Evolutionary conservation across 768 basidiomycete species (phyloP), one percentile per base, ranked within the genome.

Genomic region (Exidia glandulosa): DNA sequence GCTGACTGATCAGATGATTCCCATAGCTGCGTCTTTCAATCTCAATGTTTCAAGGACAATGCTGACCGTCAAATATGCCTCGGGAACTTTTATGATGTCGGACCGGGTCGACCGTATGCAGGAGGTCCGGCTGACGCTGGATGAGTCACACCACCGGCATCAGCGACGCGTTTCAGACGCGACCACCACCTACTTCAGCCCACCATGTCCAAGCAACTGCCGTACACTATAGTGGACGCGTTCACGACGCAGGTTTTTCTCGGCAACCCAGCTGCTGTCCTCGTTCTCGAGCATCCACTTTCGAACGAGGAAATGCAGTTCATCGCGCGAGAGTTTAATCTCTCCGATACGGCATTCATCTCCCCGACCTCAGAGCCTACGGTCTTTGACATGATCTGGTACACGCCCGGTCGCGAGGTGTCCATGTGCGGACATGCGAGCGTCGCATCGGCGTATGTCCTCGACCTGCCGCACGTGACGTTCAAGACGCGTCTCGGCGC

Each of bases 181-280:
- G n/a, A n/a, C n/a, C n/a, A n/a, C n/a, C n/a, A n/a, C n/a, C n/a
- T n/a, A n/a, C n/a, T n/a, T n/a, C n/a, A n/a, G n/a, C n/a, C n/a
- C n/a, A n/a, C n/a, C n/a, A n/a, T n/a, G n/a, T n/a, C n/a, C n/a
- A n/a, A n/a, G 7, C 7, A 54, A 54, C 89, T 68, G 9, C 29
- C 57, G 30, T 69, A 68, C 58, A 64, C 59, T 25, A 54, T 69
- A 13, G 66, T 70, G 34, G 71, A 74, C 60, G 72, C 73, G 4
- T 74, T 74, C 66, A 69, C 73, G 14, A 54, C 61, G 10, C 9
- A 36, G 6, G 59, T 66, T 16, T 71, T 58, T 54, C 68, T 70
- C 13, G 78, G 80, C 1, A 81, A 80, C 62, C 78, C 79, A 0
- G 77, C 79, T 2, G 71, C 69, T 5, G 67, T 79, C 41, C 67